Conservation (phyloP, 2,329 filamentous ascomycete species). For the Myriosclerotinia curreyana region DNA sequence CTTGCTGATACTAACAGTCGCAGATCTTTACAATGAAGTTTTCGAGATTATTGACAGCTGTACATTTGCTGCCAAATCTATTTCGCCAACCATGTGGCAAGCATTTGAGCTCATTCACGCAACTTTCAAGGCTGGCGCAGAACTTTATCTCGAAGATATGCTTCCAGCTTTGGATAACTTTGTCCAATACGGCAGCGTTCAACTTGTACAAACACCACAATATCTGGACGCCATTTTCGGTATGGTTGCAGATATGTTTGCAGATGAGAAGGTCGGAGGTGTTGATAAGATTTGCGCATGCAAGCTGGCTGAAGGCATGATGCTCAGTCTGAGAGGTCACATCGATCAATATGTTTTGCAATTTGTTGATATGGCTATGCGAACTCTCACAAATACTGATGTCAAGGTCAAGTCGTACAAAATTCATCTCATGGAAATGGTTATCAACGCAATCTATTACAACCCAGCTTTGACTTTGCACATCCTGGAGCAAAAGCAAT, state of each 20-base stretch:
- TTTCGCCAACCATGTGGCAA: constrained; percentile 97
- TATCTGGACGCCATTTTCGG: constrained; percentile 86
- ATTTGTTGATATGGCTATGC: constrained; percentile 87
- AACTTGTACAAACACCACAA: constrained; percentile 75
- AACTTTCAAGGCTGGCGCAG: constrained; percentile 94
- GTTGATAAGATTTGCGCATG: constrained; percentile 96
- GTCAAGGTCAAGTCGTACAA: constrained; percentile 89
- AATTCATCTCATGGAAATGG: constrained; percentile 97
- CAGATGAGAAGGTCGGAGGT: constrained; percentile 84
- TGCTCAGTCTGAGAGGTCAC: constrained; percentile 87
- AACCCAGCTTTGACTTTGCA: constrained; percentile 82
- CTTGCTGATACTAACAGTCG: constrained; percentile 30
- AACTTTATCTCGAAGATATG: constrained; percentile 98
- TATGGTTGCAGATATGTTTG: constrained; percentile 95
- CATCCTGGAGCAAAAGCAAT: constrained; percentile 83
- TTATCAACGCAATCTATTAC: constrained; percentile 98
- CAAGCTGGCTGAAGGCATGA: constrained; percentile 94
- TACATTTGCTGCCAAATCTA: constrained; percentile 94
- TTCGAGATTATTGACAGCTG: constrained; percentile 99
- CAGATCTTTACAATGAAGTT: constrained; percentile 93
- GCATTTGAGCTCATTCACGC: constrained; percentile 95
- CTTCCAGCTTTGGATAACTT: constrained; percentile 97
- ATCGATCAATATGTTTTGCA: constrained; percentile 85
- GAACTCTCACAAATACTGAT: constrained; percentile 69
- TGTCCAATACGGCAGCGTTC: constrained; percentile 83